Base-by-base conservation (phyloP, 2,329 filamentous ascomycete species). In the Beauveria caledonica region DNA sequence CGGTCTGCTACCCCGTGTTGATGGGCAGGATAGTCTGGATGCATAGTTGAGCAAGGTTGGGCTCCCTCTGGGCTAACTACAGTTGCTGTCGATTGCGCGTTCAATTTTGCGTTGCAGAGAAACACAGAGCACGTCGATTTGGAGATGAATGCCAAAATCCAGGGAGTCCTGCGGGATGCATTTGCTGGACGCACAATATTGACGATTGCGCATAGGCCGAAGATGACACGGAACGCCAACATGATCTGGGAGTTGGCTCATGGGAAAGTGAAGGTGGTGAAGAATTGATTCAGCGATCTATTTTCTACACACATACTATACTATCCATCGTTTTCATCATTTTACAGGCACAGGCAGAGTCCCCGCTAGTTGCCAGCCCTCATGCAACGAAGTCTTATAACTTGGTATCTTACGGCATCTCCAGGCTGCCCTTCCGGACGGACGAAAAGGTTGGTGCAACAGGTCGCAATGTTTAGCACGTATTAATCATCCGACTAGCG, bases 1-100 rank as follows among this genome's bases (percentile, higher is more conserved):
- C 1, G 62, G 62, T 19, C 60, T 65, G 25, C 33, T 65, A 11
- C 58, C 46, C 5, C 48, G 62, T 63, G 52, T 64, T 49, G 19
- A 65, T 58, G 68, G 69, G 11, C 65, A 66, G 5, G 74, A 73
- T 2, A 72, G 73, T 1, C 64, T 78, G 1, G 66, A 72, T 10
- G 66, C 64, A 1, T 63, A 67, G 1, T 68, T 77, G 53, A 62
- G 63, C 7, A 63, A 66, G 3, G 62, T 71, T 6, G 62, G 64
- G 0, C 64, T 76, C 3, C 76, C 74, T 0, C 70, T 73, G 17
- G 58, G 58, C 13, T 51, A 60, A 21, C 23, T 49, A 15, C 58
- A 60, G 33, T 11, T 60, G 17, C 44, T 49, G 2, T 54, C 27
- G 3, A 50, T 55, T 10, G 58, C 42, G 42, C 58, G 58, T 29